Evolutionary conservation across 78 protist genomes (phyloP).

Genomic region (Cavenderia fasciculata): DNA sequence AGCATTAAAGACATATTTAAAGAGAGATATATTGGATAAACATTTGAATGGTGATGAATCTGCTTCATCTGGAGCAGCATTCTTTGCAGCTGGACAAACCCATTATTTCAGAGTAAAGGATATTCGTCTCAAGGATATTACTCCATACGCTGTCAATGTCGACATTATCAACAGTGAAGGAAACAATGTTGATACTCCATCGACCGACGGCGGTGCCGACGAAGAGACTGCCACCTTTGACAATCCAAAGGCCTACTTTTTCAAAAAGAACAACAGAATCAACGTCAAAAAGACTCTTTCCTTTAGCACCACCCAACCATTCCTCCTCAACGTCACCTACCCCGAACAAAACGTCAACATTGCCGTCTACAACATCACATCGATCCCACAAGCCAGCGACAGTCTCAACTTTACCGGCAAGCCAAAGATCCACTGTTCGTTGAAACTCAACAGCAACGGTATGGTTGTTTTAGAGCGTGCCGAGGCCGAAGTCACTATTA

Average conservation of each 20-base stretch:
- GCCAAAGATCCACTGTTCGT: slow-evolving; percentile 53
- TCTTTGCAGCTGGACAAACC: slow-evolving; percentile 71
- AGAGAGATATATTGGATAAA: slow-evolving; percentile 69
- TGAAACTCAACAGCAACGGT: slow-evolving; percentile 59
- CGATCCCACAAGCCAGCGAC: slow-evolving; percentile 35
- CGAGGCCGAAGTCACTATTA: slow-evolving; percentile 80
- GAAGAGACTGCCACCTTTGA: background rate
- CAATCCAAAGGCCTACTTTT: background rate
- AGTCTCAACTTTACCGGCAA: slow-evolving; percentile 60
- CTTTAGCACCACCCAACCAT: slow-evolving; percentile 44
- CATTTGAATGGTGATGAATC: slow-evolving; percentile 90
- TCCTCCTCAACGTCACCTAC: slow-evolving; percentile 7
- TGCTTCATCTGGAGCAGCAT: slow-evolving; percentile 83
- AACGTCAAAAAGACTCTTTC: slow-evolving; percentile 50
- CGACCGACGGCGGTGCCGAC: background rate
- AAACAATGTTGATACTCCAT: background rate
- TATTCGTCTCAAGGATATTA: slow-evolving; percentile 86
- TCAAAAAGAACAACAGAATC: slow-evolving; percentile 21
- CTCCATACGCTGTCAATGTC: slow-evolving; percentile 11
- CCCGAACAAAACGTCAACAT: background rate
- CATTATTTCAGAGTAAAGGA: slow-evolving; percentile 84
- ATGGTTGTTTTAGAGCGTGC: slow-evolving; percentile 71
- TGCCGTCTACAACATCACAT: background rate
- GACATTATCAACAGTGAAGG: background rate
- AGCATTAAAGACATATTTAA: slow-evolving; percentile 38